Evolutionary conservation across 345 rosid species (phyloP), one percentile per base, ranked within the genome.

Genomic region (Euclidium syriacum): DNA sequence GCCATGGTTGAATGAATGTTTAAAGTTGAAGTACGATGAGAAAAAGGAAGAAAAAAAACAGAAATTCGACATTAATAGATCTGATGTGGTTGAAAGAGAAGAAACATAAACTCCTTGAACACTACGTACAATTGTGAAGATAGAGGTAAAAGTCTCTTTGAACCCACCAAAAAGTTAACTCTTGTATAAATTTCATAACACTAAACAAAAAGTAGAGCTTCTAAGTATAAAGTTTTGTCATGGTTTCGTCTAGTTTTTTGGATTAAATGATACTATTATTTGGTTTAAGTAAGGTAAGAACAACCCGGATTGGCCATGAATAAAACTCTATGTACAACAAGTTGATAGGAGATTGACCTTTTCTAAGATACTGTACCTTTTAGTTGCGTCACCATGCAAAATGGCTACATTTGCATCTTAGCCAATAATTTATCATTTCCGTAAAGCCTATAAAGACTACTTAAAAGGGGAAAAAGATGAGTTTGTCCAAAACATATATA

Each of bases 401-500:
- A 50, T 42, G 60, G 59, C 52, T 67, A 42, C 65, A 39, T 58
- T 58, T 49, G 52, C 44, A 30, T 58, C 65, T 18, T 43, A 58
- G 12, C 36, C 52, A 67, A 58, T 68, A 22, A 34, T 68, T 58
- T 40, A 68, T 58, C 46, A 32, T 58, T 50, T 68, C 60, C 30
- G 3, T 41, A 68, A 68, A 68, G 73, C 53, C 66, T 68, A n/a
- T n/a, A 58, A n/a, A 48, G 17, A 22, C 65, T 47, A 67, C 7
- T 35, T 54, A 57, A 38, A 34, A 67, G 24, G 12, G 16, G 26
- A 26, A 12, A 35, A 46, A 2, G 22, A 16, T 14, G 24, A 57
- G 19, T 39, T 35, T 47, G 19, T 50, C 34, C 27, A 14, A 47
- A 48, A 38, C 64, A 48, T 55, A 38, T 11, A 5, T 40, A 32